Evolutionary conservation across 2,329 filamentous ascomycete species (phyloP), one percentile per base, ranked within the genome.

Genomic region (Sclerotinia nivalis): DNA sequence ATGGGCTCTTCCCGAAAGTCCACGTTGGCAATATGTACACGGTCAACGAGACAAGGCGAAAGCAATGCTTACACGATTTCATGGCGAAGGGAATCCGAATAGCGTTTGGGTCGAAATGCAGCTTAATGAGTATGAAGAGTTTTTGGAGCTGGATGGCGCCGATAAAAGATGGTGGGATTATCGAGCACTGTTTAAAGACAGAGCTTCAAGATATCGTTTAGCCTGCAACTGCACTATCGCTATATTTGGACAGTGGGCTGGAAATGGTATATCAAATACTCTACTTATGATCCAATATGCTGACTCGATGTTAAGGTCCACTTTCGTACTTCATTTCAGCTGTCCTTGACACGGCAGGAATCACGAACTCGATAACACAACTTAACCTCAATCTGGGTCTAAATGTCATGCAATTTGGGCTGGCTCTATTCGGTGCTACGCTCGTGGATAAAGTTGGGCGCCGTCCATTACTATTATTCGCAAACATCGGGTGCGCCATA

Each of bases 81-180:
- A 87, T 72, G 85, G 85, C 61, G 83, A 87, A 56, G 85, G 85
- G 37, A 80, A 82, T 34, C 77, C 78, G 12, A 80, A 85, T 18
- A 83, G 84, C 69, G 80, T 84, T 2, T 83, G 85, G 72, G 85
- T 87, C 3, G 80, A 82, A 73, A 80, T 87, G 4, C 83, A 86
- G 74, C 76, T 83, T 61, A 76, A 76, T 49, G 83, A 84, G 74
- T 80, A 86, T 71, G 81, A 83, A 73, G 83, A 87, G 70, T 82
- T 85, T 79, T 74, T 81, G 12, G 81, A 82, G n/a, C 79, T 79
- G 10, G 82, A 85, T 66, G 84, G 83, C 10, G 83, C 83, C 1
- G 85, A 86, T 71, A 86, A 86, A 79, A 80, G 81, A 61, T 86
- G 84, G 84, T 86, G 83, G 82, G 84, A 87, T 74, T 87, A 86